Conservation (phyloP, 2,329 filamentous ascomycete genomes). For the Aureobasidium zeae region DNA sequence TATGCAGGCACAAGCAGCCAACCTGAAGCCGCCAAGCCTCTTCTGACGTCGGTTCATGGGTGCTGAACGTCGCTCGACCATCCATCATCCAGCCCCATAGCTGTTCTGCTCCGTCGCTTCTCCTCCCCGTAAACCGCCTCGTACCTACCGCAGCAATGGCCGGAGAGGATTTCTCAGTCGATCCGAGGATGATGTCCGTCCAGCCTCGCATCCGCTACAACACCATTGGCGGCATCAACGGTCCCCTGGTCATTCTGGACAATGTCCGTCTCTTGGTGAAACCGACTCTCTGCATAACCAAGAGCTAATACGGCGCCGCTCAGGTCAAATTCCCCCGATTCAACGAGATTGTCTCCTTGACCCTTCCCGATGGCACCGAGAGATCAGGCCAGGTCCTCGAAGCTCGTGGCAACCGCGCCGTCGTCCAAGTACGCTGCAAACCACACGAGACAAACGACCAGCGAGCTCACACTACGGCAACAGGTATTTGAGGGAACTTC, state of each 20-base stretch:
- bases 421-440: constrained; percentile 68
- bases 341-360: constrained; percentile 96
- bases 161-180: constrained; percentile 29
- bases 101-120: not conserved
- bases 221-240: constrained; percentile 96
- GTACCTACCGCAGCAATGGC: constrained; percentile 18
- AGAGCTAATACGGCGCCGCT: constrained; percentile 8
- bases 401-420: constrained; percentile 87
- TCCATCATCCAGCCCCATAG: no score
- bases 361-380: constrained; percentile 87
- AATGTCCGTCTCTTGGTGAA: constrained; percentile 58
- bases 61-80: no score
- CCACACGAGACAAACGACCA: not conserved
- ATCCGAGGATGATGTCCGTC: constrained; percentile 47
- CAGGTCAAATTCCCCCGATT: constrained; percentile 96
- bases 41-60: no score
- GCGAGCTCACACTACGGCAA: not conserved
- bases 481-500: constrained; percentile 96
- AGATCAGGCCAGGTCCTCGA: constrained; percentile 93
- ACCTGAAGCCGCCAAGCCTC: no score
- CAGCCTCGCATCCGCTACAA: constrained; percentile 83
- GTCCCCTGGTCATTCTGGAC: constrained; percentile 92
- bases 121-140: not conserved
- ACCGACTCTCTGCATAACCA: constrained; percentile 21
- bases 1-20: no score